phyloP scores from a whole-genome alignment of 2,329 filamentous ascomycete genomes.

The Tolypocladium ophioglossoides region DNA sequence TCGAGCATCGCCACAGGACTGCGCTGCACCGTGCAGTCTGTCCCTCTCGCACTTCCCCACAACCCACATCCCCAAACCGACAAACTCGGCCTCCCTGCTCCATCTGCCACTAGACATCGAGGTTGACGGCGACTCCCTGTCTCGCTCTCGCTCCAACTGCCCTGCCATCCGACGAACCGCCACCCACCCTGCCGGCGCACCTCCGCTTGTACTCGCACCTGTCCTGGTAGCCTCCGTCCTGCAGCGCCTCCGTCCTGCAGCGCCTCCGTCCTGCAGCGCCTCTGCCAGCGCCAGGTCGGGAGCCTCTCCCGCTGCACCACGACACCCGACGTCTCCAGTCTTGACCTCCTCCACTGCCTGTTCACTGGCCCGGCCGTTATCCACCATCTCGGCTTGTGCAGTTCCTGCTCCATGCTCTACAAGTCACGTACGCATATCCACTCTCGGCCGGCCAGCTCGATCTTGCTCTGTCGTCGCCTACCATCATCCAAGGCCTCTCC shows the following conservation, averaged over 20 bases:
- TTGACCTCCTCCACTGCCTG: no score
- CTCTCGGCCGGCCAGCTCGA: constrained; percentile 12
- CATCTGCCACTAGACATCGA: no score
- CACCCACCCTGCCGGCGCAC: background rate
- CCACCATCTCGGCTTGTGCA: background rate
- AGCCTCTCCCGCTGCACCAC: no score
- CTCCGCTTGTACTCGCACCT: background rate
- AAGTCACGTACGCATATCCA: constrained; percentile 2
- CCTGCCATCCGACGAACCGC: no score
- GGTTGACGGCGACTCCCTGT: no score
- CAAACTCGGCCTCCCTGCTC: background rate
- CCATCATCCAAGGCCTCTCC: background rate
- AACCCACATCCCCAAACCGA: background rate
- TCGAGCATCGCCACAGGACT: no score
- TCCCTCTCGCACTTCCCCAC: background rate
- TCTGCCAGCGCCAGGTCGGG: background rate
- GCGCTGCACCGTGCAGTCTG: no score
- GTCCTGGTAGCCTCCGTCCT: background rate
- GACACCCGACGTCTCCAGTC: no score
- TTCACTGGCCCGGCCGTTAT: no score
- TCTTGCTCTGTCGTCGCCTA: constrained; percentile 10
- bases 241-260: no score
- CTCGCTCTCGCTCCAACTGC: no score
- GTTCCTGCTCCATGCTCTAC: background rate
- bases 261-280: no score